These are phyloP conservation scores for Acanthochlamys bracteata DNA, from an alignment of 106 monocot species.

Conservation along the genomic window DNA sequence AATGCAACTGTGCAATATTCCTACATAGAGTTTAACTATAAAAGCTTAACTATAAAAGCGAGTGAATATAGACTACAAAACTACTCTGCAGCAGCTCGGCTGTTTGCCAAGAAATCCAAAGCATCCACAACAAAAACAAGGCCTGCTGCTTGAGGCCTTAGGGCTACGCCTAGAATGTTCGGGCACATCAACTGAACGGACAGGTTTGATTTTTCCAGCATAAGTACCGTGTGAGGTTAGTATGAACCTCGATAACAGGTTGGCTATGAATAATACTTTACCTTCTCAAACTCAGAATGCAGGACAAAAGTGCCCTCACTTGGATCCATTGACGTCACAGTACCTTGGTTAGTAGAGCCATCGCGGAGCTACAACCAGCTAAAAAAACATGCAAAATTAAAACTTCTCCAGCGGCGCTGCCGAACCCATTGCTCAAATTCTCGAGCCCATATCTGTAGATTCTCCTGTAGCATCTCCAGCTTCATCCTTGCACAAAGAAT, in stretches of 20 bases:
- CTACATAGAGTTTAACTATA: not conserved
- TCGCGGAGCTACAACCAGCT: slow-evolving; percentile 69
- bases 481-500: slow-evolving; percentile 16
- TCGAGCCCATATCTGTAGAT: slow-evolving; percentile 4
- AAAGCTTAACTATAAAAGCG: too few species aligned
- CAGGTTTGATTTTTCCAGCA: slow-evolving; percentile 58
- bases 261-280: slow-evolving; percentile 10
- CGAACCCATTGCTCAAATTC: slow-evolving; percentile 28
- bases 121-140: slow-evolving; percentile 93
- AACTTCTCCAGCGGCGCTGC: slow-evolving; percentile 44
- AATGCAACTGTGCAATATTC: not conserved
- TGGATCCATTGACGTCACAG: slow-evolving; percentile 96
- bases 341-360: slow-evolving; percentile 86
- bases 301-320: slow-evolving; percentile 75
- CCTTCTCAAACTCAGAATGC: slow-evolving; percentile 77
- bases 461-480: not conserved
- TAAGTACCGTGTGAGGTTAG: not conserved
- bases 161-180: slow-evolving; percentile 83
- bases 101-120: slow-evolving; percentile 85
- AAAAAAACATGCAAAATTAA: slow-evolving; percentile 1
- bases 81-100: slow-evolving; percentile 81
- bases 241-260: not conserved
- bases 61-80: not conserved
- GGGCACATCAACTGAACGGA: slow-evolving; percentile 84
- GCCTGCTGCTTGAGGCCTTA: slow-evolving; percentile 72